Conservation (phyloP, 768 basidiomycete genomes). For the Pulveroboletus sp. region DNA sequence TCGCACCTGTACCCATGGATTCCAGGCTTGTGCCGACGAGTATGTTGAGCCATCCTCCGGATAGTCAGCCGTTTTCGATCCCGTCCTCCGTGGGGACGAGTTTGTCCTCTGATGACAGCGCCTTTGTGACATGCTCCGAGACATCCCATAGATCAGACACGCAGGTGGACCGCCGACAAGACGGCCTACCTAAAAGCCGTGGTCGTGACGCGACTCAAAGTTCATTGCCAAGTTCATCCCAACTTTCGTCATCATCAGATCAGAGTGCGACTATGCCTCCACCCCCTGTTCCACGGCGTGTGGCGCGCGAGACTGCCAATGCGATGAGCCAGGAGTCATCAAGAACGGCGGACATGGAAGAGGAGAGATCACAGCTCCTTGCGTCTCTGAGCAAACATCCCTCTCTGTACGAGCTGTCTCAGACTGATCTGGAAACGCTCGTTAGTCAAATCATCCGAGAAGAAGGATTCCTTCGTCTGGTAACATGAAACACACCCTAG, state of each 20-base stretch:
- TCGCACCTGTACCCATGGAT: neutral
- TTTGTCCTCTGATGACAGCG: constrained; percentile 27
- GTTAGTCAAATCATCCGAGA: constrained; percentile 65
- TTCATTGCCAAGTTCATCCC: constrained; percentile 34
- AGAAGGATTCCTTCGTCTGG: constrained; percentile 77
- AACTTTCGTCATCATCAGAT: constrained; percentile 29
- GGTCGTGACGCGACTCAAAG: constrained; percentile 6
- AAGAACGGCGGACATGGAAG: constrained; percentile 1
- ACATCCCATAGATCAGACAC: constrained; percentile 10
- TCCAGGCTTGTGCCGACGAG: constrained; percentile 3
- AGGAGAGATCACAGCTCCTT: constrained; percentile 26
- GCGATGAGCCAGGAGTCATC: constrained; percentile 6
- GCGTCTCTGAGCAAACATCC: constrained; percentile 43
- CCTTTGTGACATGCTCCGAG: constrained; percentile 29
- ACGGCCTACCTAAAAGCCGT: neutral
- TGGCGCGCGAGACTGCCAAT: constrained; percentile 3
- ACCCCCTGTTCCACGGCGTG: constrained; percentile 26
- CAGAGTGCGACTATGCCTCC: constrained; percentile 28
- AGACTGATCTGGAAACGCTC: constrained; percentile 50
- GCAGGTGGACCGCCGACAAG: constrained; percentile 1
- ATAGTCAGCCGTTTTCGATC: neutral
- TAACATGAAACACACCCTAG: constrained; percentile 29
- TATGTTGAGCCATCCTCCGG: neutral
- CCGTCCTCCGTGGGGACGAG: constrained; percentile 5
- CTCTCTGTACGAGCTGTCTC: constrained; percentile 53